A percentile compares a stretch with the other conserved stretches of the same genome.
Evolutionary conservation across 768 basidiomycete species (phyloP).

Genomic region (Polyporus arcularius): DNA sequence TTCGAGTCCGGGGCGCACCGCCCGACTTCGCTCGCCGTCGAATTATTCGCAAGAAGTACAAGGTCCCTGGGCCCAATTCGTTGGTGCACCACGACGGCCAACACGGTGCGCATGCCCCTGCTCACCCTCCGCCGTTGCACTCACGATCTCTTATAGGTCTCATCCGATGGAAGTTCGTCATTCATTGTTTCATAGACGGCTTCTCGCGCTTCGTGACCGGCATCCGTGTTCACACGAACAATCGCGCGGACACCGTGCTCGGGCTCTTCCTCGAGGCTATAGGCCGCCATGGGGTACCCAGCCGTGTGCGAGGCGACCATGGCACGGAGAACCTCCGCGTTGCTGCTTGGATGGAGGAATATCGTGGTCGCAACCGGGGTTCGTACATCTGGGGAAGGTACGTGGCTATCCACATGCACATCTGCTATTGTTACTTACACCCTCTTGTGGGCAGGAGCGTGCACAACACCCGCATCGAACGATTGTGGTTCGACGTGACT

Average conservation of each 20-base stretch:
- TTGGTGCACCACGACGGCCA: conserved; percentile 30
- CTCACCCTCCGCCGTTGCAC: background rate
- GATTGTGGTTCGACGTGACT: conserved; percentile 32
- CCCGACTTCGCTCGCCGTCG: conserved; percentile 1
- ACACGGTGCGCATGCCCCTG: conserved; percentile 17
- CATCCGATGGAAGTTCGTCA: conserved; percentile 29
- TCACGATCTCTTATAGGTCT: background rate
- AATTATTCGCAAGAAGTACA: conserved; percentile 15
- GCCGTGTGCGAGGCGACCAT: conserved; percentile 38
- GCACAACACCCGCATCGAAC: conserved; percentile 30
- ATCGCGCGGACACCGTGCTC: conserved; percentile 38
- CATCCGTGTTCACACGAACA: conserved; percentile 40
- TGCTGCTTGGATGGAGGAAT: conserved; percentile 36
- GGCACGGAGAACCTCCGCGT: conserved; percentile 39
- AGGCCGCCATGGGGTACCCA: conserved; percentile 32
- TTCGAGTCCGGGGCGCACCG: background rate
- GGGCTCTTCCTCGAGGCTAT: conserved; percentile 31
- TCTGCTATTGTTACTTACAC: background rate
- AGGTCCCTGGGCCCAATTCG: conserved; percentile 23
- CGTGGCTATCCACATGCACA: background rate
- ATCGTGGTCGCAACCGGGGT: conserved; percentile 30
- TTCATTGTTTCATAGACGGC: conserved; percentile 25
- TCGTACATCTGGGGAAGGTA: conserved; percentile 32
- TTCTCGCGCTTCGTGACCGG: conserved; percentile 31
- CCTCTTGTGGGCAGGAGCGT: conserved; percentile 13